Conservation (phyloP, 176 grass and related monocot species). For the Ensete ventricosum region DNA sequence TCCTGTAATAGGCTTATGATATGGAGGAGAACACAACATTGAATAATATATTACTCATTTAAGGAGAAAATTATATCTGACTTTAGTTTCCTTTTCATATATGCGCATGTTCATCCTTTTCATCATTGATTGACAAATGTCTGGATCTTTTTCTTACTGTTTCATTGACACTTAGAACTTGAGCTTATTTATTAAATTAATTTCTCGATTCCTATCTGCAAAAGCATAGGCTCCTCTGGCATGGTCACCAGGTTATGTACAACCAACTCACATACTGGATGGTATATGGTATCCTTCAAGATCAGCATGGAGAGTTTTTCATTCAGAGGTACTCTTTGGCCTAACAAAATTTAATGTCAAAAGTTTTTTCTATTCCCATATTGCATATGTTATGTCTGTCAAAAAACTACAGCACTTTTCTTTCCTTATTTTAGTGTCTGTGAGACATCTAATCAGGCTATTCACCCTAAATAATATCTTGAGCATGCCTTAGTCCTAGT, state of each 20-base stretch:
- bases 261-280: constrained; percentile 93
- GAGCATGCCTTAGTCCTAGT: no score
- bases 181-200: constrained; percentile 9
- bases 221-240: constrained; percentile 84
- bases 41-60: no score
- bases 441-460: background rate
- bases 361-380: background rate
- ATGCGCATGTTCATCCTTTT: background rate
- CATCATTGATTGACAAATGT: background rate
- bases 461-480: background rate
- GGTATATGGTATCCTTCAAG: constrained; percentile 98
- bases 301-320: constrained; percentile 88
- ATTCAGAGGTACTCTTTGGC: constrained; percentile 53
- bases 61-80: no score
- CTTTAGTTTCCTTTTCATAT: no score
- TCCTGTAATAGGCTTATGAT: no score
- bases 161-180: constrained; percentile 5
- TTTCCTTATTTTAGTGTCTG: background rate
- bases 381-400: no score
- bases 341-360: background rate
- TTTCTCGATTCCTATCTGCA: constrained; percentile 13
- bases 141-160: background rate
- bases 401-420: background rate
- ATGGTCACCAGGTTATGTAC: constrained; percentile 99
- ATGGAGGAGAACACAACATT: no score